Evolutionary conservation across 164 flowering plant genomes (phyloP).

Genomic region (Umbilicus rupestris): DNA sequence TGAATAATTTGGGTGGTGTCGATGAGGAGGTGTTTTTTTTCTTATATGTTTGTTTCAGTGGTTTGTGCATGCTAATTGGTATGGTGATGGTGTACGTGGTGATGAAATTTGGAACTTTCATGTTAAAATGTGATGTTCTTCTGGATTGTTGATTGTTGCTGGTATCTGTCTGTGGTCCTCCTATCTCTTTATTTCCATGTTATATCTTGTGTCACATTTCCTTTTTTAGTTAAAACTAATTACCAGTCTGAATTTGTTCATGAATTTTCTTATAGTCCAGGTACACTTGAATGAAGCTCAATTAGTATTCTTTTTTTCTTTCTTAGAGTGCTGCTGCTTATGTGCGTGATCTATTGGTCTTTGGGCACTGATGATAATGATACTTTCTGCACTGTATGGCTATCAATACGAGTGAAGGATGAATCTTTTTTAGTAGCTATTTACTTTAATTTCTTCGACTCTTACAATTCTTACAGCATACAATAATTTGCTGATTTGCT

Average conservation of each 20-base stretch:
- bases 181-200: not conserved
- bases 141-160: not conserved
- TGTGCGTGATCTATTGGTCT: not conserved
- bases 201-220: not conserved
- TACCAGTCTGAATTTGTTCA: not conserved
- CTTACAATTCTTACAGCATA: not conserved
- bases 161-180: not conserved
- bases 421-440: not conserved
- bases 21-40: too few relatives aligned
- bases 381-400: not conserved
- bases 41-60: slow-evolving; percentile 4
- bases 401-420: not conserved
- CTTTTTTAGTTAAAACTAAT: not conserved
- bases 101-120: not conserved
- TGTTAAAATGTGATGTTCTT: not conserved
- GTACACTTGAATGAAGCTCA: too few relatives aligned
- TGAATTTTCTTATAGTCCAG: not conserved
- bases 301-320: not conserved
- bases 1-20: too few relatives aligned
- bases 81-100: not conserved
- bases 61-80: not conserved
- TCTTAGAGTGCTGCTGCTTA: not conserved
- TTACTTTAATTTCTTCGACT: not conserved
- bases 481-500: not conserved
- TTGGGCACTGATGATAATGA: not conserved